Evolutionary conservation across 2,329 filamentous ascomycete genomes (phyloP), one percentile per base, ranked within the genome.

Genomic region (Apiospora arundinis): DNA sequence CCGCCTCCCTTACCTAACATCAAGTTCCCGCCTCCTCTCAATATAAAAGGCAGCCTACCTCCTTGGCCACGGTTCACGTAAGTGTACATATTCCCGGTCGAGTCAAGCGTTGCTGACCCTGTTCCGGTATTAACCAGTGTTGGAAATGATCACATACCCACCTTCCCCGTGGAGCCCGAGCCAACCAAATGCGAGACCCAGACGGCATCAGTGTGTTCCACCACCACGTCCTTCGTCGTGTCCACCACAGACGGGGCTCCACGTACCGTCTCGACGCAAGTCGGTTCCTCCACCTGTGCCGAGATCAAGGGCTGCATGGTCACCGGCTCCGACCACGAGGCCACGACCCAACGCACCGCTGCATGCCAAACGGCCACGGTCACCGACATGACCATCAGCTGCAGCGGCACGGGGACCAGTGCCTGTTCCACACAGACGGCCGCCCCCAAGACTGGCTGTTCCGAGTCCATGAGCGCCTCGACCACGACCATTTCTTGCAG

Each of bases 1-100:
- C 73, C 71, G 14, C 72, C 70, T 49, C 73, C 73, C 11, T 1
- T 44, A n/a, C 60, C 32, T 18, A 40, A 40, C 60, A n/a, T 66
- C 60, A 66, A 66, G 32, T n/a, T 66, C 7, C 60, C 73, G 12
- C 70, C 74, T 1, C 68, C 70, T 18, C 32, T 75, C 4, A 68
- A 16, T 3, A 72, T 75, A 18, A 37, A 32, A 2, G 74, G 73
- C 8, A 73, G 72, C 25, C 68, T 76, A 44, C 74, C 74, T 3
- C 69, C 69, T 65, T 76, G 73, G 74, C 74, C 74, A 8, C 37
- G 46, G 42, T 72, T 74, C 66, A 74, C 72, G 49, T 56, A 56
- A 56, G 49, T 2, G 25, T 12, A 2, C 18, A n/a, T 9, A 49
- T 6, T 12, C 1, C 46, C n/a, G 3, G 1, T 12, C 9, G 2